Conservation (phyloP, 352 stramenopile genomes). For the Thalassiosira mediterranea region DNA sequence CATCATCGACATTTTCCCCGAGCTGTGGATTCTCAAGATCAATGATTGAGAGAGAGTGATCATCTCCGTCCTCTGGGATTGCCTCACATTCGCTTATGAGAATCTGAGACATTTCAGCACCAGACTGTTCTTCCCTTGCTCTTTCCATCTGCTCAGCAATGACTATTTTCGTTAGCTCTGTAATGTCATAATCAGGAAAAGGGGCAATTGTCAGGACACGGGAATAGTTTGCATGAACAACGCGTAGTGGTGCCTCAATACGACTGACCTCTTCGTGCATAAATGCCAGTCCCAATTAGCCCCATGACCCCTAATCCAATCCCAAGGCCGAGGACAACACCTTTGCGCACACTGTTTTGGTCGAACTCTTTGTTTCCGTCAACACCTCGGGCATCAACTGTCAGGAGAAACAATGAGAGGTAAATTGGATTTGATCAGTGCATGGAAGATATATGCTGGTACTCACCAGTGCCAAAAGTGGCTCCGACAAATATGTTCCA, state of each 20-base stretch:
- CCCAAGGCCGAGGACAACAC: slow-evolving; percentile 60
- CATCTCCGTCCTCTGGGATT: slow-evolving; percentile 9
- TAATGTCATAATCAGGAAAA: slow-evolving; percentile 57
- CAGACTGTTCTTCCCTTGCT: slow-evolving; percentile 31
- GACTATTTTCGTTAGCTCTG: slow-evolving; percentile 68
- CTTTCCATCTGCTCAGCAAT: slow-evolving; percentile 41
- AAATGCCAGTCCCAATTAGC: slow-evolving; percentile 22
- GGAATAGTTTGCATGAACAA: no score
- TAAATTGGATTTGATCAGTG: no score
- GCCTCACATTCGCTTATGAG: not conserved
- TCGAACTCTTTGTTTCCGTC: slow-evolving; percentile 52
- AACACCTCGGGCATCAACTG: slow-evolving; percentile 38
- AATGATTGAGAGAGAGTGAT: slow-evolving; percentile 4
- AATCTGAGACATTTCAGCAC: not conserved
- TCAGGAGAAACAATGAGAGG: slow-evolving; percentile 47
- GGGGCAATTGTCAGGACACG: no score
- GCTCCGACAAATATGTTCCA: slow-evolving; percentile 56
- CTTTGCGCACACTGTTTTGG: slow-evolving; percentile 54
- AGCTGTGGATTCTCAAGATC: slow-evolving; percentile 24
- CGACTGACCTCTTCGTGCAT: not conserved
- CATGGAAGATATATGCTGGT: not conserved
- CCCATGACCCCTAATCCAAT: slow-evolving; percentile 62
- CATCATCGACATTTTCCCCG: not conserved
- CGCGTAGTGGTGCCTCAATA: no score
- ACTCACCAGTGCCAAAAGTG: slow-evolving; percentile 8